These are phyloP conservation scores for Argentina anserina DNA, from an alignment of 306 rosid genomes.

Conservation along the genomic window DNA sequence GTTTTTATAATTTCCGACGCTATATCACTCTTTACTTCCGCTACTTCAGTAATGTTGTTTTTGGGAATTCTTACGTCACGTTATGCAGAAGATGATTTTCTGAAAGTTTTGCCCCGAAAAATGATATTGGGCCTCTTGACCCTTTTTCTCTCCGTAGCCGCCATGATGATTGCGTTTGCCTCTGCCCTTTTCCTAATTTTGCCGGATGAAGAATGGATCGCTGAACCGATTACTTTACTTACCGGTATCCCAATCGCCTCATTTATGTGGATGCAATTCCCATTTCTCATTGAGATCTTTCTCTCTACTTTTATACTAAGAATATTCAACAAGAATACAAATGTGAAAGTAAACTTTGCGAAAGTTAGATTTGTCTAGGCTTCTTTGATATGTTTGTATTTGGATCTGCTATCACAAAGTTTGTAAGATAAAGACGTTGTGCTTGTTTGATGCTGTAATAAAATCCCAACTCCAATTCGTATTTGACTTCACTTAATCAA, in stretches of 20 bases:
- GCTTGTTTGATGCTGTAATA: too few relatives aligned
- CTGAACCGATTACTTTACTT: neutral
- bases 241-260: constrained; percentile 21
- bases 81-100: constrained; percentile 39
- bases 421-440: too few relatives aligned
- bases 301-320: constrained; percentile 28
- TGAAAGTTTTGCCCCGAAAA: constrained; percentile 27
- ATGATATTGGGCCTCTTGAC: constrained; percentile 34
- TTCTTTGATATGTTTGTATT: too few relatives aligned
- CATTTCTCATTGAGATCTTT: constrained; percentile 23
- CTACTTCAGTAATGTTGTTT: constrained; percentile 14
- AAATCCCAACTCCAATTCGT: too few relatives aligned
- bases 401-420: too few relatives aligned
- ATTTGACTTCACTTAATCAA: too few relatives aligned
- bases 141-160: constrained; percentile 27
- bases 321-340: too few relatives aligned
- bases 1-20: constrained; percentile 28
- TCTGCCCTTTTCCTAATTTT: constrained; percentile 26
- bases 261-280: constrained; percentile 22
- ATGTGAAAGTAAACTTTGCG: too few relatives aligned
- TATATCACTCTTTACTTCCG: constrained; percentile 30
- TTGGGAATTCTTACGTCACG: constrained; percentile 43
- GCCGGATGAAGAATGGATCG: neutral
- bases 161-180: constrained; percentile 41
- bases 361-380: too few relatives aligned